Base-by-base conservation (phyloP, 768 basidiomycete genomes). In the Amanita polypyramis region DNA sequence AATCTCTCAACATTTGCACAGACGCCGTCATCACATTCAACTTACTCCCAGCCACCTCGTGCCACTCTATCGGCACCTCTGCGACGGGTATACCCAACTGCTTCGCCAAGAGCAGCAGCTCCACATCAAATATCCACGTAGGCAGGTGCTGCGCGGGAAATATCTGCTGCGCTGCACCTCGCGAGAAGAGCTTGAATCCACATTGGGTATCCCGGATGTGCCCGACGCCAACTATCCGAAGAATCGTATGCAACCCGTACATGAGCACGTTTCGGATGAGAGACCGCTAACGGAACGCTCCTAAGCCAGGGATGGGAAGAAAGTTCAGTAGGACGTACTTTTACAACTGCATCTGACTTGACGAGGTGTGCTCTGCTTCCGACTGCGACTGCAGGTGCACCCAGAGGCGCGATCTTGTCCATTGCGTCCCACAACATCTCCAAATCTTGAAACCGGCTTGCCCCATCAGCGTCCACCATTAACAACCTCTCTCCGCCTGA, bases 111-210 rank as follows among this genome's bases (percentile, higher is more conserved):
- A 96, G 70, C 15, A 97, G 70, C 4, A 96, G 76, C 62, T 97
- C 94, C 50, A 96, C 93, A 64, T 97, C 94, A 57, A 97, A 97
- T 62, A 95, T 93, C 94, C 94, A 97, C 1, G 87, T 84, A 4
- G 84, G 70, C 23, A 95, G 82, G 58, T 89, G 93, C 58, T 95
- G 84, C 1, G 74, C 72, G 0, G 90, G 90, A 64, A 95, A 97
- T 52, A 97, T 80, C 50, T 76, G 76, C 44, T 73, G 78, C 7
- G 92, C 92, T 0, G 92, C 83, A 2, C 70, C 57, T 9, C 91
- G 87, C 12, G 91, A 82, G 66, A 95, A 94, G 21, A 97, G 77
- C 66, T 97, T 97, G 80, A 97, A 97, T 27, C 94, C 94, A 60
- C 94, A 96, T 61, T 96, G 94, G 14, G 94, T 97, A 67, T 96